Percentiles rank a stretch among this genome's conserved stretches.
Conservation (phyloP, 1,284 basidiomycete species). For the Mrakiaceae sp. region DNA sequence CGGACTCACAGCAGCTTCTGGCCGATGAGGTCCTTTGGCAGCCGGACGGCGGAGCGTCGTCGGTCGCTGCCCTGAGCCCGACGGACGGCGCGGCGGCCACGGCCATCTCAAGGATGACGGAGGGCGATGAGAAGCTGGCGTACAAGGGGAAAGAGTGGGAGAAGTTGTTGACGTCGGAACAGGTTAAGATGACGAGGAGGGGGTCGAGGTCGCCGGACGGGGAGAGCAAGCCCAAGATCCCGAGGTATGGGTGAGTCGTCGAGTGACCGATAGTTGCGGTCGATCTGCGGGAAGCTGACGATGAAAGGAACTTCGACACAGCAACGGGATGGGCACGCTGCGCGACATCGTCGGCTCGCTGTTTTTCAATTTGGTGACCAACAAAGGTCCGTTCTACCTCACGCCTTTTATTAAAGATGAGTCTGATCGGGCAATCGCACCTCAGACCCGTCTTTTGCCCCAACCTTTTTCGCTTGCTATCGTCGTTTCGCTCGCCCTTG, state of each 20-base stretch:
- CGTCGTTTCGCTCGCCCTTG: conserved; percentile 30
- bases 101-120: background rate
- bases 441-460: conserved; percentile 28
- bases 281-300: background rate
- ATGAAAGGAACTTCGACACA: background rate
- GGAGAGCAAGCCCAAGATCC: background rate
- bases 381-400: conserved; percentile 24
- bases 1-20: background rate
- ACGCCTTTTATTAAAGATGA: background rate
- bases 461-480: conserved; percentile 32
- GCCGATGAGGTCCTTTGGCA: background rate
- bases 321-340: conserved; percentile 1
- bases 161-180: background rate
- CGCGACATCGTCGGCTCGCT: conserved; percentile 2
- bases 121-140: background rate
- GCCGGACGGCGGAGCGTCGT: background rate
- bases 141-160: background rate
- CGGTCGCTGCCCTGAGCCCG: background rate
- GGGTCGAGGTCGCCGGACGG: background rate
- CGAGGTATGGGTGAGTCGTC: too few relatives aligned
- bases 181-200: background rate
- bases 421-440: background rate
- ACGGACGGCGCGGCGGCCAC: background rate
- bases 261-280: too few relatives aligned
- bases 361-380: conserved; percentile 28